Percentiles rank a stretch among this genome's conserved stretches.
phyloP scores from a whole-genome alignment of 306 rosid genomes.

The Prunus padus region DNA sequence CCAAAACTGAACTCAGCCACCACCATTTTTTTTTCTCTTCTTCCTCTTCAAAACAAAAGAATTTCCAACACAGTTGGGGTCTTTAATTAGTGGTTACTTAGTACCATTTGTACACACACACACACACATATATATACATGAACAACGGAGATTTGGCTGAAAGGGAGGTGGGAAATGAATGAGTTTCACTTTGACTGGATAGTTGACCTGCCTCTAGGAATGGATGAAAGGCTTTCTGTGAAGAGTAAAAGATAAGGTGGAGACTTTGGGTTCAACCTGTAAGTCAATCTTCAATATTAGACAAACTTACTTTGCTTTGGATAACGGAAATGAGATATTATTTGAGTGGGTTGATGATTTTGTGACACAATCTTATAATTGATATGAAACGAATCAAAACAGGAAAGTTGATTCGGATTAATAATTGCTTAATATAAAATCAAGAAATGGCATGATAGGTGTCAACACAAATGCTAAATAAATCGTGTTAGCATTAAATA shows the following conservation, averaged over 20 bases:
- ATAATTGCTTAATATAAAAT: no score
- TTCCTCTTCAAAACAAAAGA: not conserved
- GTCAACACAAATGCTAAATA: no score
- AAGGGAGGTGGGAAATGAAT: no score
- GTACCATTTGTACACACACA: not conserved
- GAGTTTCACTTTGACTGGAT: constrained; percentile 2
- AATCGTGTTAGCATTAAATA: no score
- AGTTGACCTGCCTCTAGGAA: not conserved
- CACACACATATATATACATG: no score
- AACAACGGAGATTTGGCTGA: not conserved
- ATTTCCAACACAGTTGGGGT: not conserved
- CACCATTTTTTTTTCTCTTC: no score
- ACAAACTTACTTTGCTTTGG: no score
- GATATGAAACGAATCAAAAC: not conserved
- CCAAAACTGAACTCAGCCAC: no score
- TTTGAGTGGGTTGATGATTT: not conserved
- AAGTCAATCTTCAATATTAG: no score
- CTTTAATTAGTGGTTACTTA: not conserved
- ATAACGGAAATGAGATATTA: not conserved
- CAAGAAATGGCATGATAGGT: no score
- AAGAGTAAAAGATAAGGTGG: not conserved
- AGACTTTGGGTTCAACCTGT: not conserved
- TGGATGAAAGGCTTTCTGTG: not conserved
- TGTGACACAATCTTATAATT: not conserved
- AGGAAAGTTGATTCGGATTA: no score